A percentile compares a stretch with the other conserved stretches of the same genome.
Conservation (phyloP, 495 filamentous ascomycete species). For the Hypoxylon trugodes region DNA sequence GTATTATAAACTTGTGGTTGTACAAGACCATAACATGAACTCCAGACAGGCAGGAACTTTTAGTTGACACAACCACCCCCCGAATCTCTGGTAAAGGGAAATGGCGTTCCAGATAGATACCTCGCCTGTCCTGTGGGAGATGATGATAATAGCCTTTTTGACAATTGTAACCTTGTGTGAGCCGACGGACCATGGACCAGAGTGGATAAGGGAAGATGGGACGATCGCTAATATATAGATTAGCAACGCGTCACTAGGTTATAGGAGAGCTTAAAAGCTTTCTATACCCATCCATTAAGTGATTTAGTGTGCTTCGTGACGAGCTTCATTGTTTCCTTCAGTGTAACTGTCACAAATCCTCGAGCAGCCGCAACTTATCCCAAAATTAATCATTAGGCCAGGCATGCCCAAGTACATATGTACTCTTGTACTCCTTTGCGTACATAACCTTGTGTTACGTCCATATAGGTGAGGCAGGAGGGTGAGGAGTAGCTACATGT, state of each 20-base stretch:
- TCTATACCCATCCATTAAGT: slow-evolving; percentile 31
- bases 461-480: no score
- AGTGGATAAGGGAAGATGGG: slow-evolving; percentile 36
- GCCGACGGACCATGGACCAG: slow-evolving; percentile 32
- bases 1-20: slow-evolving; percentile 31
- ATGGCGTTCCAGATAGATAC: slow-evolving; percentile 33
- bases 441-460: slow-evolving; percentile 36
- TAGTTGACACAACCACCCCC: slow-evolving; percentile 21
- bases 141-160: slow-evolving; percentile 40
- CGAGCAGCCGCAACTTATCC: slow-evolving; percentile 21
- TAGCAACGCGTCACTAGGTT: slow-evolving; percentile 39
- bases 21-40: slow-evolving; percentile 14
- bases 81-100: not conserved
- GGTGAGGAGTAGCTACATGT: no score
- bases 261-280: slow-evolving; percentile 32
- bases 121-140: slow-evolving; percentile 21
- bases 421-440: no score
- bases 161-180: slow-evolving; percentile 38
- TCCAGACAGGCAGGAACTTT: slow-evolving; percentile 3
- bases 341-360: slow-evolving; percentile 23
- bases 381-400: slow-evolving; percentile 35
- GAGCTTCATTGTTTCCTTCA: slow-evolving; percentile 15
- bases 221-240: slow-evolving; percentile 42
- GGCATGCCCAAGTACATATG: no score
- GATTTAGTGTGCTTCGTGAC: slow-evolving; percentile 33